A percentile compares a stretch with the other conserved stretches of the same genome.
Conservation (phyloP, 345 rosid species). For the Salix exigua region DNA sequence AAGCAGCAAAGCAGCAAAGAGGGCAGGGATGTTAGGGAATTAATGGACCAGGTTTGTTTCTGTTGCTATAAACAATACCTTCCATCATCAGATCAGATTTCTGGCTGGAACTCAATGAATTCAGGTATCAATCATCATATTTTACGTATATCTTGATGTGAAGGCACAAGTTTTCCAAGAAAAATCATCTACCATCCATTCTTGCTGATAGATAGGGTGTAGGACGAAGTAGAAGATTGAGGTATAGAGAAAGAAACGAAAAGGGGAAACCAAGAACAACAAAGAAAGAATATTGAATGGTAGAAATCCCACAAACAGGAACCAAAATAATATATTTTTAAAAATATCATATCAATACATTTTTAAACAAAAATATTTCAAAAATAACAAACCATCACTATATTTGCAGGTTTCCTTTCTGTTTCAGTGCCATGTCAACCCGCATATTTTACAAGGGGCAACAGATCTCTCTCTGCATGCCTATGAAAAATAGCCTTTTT, state of each 20-base stretch:
- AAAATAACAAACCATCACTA: no score
- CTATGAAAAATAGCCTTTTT: no score
- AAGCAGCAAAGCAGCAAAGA: slow-evolving; percentile 79
- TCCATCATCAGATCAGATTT: background rate
- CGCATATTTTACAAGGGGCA: no score
- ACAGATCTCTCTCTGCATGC: no score
- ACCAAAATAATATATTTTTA: background rate
- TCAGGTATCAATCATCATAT: background rate
- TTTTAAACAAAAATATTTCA: no score
- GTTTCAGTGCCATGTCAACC: no score
- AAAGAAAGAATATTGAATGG: background rate
- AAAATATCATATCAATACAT: no score
- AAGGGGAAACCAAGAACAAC: background rate
- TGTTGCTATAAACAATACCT: background rate
- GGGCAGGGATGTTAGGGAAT: slow-evolving; percentile 70
- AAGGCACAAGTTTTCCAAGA: background rate
- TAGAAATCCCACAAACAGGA: background rate
- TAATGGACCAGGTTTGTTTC: slow-evolving; percentile 72
- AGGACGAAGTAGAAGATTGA: background rate
- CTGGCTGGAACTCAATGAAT: background rate
- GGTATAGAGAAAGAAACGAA: background rate
- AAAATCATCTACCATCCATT: background rate
- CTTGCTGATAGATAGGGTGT: background rate
- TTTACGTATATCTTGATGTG: background rate
- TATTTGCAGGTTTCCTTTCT: no score